Evolutionary conservation across 2,329 filamentous ascomycete species (phyloP), one percentile per base, ranked within the genome.

Genomic region (Pseudonectria foliicola): DNA sequence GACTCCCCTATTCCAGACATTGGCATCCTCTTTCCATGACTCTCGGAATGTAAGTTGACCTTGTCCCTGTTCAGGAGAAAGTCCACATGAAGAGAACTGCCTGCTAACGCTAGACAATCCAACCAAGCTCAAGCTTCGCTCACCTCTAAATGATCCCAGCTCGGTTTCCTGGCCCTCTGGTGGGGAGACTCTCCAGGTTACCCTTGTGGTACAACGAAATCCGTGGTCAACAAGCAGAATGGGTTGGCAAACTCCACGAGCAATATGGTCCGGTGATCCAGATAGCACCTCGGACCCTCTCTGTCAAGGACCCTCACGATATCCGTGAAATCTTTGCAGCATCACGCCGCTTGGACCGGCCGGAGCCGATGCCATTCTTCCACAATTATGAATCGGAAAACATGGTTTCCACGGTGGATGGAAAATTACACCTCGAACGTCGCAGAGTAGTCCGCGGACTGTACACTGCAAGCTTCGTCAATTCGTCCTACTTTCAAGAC

Each of bases 311-410:
- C 13, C 13, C 23, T 10, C 14, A 11, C 15, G 37, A 29, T 4
- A 13, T 31, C 12, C 28, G 28, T 6, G 23, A 26, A 11, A n/a
- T 36, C 21, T 36, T 24, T 13, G 24, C 25, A 23, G 31, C 13
- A 3, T n/a, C 30, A 3, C 15, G 14, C 12, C 35, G 34, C n/a
- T 27, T 34, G 4, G 36, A 35, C 18, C 35, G 39, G 5, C 24
- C 23, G 6, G 13, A 27, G 6, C 25, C 36, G 7, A 11, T 42
- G 10, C 29, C 33, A n/a, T 27, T 34, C 18, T 31, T 37, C 21
- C 39, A 42, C 27, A 36, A 42, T 13, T 38, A 42, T 27, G 27
- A 23, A 7, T n/a, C 18, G 5, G 39, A 36, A 25, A 42, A 39
- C 16, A 13, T 42, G 7, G 28, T 39, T 7, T 31, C 35, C 7